Percentiles rank a stretch among this genome's conserved stretches.
Conservation (phyloP, 2,329 filamentous ascomycete genomes). For the Aspergillus jensenii region DNA sequence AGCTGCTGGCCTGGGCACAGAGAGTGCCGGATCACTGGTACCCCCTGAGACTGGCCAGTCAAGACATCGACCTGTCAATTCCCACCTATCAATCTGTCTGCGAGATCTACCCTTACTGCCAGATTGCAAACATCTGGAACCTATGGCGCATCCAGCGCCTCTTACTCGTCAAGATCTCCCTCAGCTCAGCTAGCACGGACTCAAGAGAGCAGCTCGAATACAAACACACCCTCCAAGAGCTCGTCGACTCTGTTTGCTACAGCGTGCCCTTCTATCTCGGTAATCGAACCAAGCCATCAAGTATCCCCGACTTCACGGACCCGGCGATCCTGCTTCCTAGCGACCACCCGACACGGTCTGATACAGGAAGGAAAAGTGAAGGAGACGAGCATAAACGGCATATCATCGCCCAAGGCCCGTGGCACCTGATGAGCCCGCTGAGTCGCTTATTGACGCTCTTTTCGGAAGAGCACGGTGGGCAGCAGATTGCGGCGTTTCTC, state of each 20-base stretch:
- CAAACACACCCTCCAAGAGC: not conserved
- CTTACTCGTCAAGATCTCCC: not conserved
- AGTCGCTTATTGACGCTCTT: constrained; percentile 22
- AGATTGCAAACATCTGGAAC: constrained; percentile 21
- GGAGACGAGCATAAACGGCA: constrained; percentile 16
- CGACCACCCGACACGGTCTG: not conserved
- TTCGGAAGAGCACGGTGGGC: constrained; percentile 12
- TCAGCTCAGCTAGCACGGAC: not conserved
- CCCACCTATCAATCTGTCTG: constrained; percentile 20
- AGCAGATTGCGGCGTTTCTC: constrained; percentile 9
- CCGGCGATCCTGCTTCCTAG: not conserved
- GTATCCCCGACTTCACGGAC: not conserved
- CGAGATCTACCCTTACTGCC: constrained; percentile 23
- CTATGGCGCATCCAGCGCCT: constrained; percentile 16
- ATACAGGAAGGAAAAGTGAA: not conserved
- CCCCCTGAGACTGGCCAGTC: not conserved
- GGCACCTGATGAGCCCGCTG: constrained; percentile 22
- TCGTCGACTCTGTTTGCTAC: not conserved
- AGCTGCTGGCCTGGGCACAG: not conserved
- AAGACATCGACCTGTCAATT: constrained; percentile 5
- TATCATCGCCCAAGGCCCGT: constrained; percentile 22
- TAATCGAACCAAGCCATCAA: not conserved
- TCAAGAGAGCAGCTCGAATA: not conserved
- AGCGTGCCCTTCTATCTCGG: not conserved
- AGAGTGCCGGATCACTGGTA: not conserved